phyloP scores from a whole-genome alignment of 345 rosid genomes.

The Eucalyptus albens region DNA sequence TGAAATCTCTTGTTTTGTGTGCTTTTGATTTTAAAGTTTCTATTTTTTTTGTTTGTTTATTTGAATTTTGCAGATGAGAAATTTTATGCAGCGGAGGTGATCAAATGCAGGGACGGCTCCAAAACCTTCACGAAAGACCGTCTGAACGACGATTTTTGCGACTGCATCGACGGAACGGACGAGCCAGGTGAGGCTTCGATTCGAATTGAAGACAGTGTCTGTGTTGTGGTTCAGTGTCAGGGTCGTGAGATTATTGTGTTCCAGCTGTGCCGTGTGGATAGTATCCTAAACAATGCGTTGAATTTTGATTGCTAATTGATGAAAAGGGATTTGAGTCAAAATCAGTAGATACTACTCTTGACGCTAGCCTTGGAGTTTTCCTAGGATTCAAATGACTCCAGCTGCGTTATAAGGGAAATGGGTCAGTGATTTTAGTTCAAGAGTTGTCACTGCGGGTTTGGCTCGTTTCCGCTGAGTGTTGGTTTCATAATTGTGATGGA shows the following conservation, averaged over 20 bases:
- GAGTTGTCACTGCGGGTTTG: background rate
- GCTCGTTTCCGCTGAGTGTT: background rate
- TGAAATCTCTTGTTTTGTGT: background rate
- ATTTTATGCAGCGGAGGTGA: slow-evolving; percentile 46
- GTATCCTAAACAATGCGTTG: background rate
- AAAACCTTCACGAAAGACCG: slow-evolving; percentile 63
- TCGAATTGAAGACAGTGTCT: background rate
- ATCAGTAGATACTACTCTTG: background rate
- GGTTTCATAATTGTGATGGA: background rate
- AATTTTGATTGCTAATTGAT: background rate
- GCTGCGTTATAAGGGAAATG: background rate
- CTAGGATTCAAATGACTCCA: background rate
- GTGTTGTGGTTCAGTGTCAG: background rate
- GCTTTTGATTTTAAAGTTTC: background rate
- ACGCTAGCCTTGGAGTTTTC: background rate
- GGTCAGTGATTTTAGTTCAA: background rate
- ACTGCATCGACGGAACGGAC: slow-evolving; percentile 89
- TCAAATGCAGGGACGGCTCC: slow-evolving; percentile 84
- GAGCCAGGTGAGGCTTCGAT: slow-evolving; percentile 59
- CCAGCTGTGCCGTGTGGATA: background rate
- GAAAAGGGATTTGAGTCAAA: background rate
- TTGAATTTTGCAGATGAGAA: slow-evolving; percentile 39
- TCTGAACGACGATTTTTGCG: slow-evolving; percentile 89
- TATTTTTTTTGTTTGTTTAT: background rate
- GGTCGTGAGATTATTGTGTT: background rate